Evolutionary conservation across 2,329 filamentous ascomycete species (phyloP).

Genomic region (Chalara sp.): DNA sequence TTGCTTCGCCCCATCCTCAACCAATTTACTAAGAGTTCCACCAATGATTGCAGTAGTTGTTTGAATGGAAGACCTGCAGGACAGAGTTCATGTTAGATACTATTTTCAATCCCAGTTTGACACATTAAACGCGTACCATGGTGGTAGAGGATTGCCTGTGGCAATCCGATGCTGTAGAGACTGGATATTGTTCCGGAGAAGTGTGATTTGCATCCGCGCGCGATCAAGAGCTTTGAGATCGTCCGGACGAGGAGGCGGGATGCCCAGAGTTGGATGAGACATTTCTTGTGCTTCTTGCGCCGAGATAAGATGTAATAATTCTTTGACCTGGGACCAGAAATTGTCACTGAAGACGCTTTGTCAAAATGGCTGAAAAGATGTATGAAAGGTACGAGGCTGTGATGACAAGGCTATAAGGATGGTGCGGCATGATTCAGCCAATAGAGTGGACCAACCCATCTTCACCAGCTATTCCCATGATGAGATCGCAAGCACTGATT

Average conservation of each 20-base stretch:
- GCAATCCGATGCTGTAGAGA: conserved; percentile 56
- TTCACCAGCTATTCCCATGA: too few relatives aligned
- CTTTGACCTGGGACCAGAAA: too few relatives aligned
- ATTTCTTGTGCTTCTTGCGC: neutral
- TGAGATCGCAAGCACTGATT: too few relatives aligned
- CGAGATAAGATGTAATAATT: too few relatives aligned
- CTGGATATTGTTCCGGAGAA: conserved; percentile 61
- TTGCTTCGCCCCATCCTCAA: conserved; percentile 58
- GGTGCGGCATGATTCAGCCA: too few relatives aligned
- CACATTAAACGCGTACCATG: conserved; percentile 42
- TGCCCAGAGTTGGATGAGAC: neutral
- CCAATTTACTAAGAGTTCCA: conserved; percentile 60
- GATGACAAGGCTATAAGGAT: too few relatives aligned
- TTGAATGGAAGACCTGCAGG: conserved; percentile 59
- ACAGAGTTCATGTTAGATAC: neutral
- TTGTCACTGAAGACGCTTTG: too few relatives aligned
- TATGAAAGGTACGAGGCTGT: too few relatives aligned
- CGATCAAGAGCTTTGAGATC: conserved; percentile 65
- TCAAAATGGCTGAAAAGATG: too few relatives aligned
- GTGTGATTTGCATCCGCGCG: conserved; percentile 59
- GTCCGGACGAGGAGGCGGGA: conserved; percentile 29
- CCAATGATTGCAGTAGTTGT: conserved; percentile 66
- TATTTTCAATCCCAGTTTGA: neutral
- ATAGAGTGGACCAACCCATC: too few relatives aligned
- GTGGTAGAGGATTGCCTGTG: conserved; percentile 58